Base-by-base conservation (phyloP, 306 rosid species). In the Mimosa pudica region DNA sequence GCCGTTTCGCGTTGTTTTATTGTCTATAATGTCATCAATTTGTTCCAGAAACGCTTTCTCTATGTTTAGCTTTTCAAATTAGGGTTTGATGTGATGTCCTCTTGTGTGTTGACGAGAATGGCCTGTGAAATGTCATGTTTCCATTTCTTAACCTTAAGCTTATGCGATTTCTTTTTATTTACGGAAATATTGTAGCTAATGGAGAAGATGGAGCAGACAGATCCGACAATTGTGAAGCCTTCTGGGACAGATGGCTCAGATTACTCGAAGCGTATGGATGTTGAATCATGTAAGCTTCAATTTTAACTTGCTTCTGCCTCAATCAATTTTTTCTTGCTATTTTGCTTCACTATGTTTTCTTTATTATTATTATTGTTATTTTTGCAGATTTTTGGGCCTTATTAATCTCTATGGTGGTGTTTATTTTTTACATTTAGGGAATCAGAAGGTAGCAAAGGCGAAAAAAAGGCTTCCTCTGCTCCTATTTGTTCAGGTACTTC, bases 161-260 rank as follows among this genome's bases (percentile, higher is more conserved):
- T 6, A 6, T 64, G 11, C 46, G 6, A 12, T 6, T 64, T 35
- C 45, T 6, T 64, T 32, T 13, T 6, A 8, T 14, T 13, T 18
- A 2, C 17, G 49, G 71, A n/a, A 17, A 30, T 12, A 7, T 44
- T 8, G 18, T 12, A 66, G 48, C 18, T 13, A 41, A 4, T 10
- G 73, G 6, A 30, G 79, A 76, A 81, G 82, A 93, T 88, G 96
- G 90, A 87, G 82, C 96, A 88, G 71, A 87, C 94, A 78, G 87
- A 76, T 73, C 49, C 88, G 5, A 74, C 88, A 3, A 83, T 74
- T 3, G 94, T 93, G 71, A 91, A 97, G 83, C 97, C 98, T 55
- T 85, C 90, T 44, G 98, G 98, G 82, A 92, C 98, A 6, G 97
- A 94, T 71, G 98, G 97, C 76, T 90, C 92, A 1, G 98, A 92